A percentile compares a stretch with the other conserved stretches of the same genome.
phyloP scores from a whole-genome alignment of 306 rosid species.

The Herpetospermum pedunculosum region DNA sequence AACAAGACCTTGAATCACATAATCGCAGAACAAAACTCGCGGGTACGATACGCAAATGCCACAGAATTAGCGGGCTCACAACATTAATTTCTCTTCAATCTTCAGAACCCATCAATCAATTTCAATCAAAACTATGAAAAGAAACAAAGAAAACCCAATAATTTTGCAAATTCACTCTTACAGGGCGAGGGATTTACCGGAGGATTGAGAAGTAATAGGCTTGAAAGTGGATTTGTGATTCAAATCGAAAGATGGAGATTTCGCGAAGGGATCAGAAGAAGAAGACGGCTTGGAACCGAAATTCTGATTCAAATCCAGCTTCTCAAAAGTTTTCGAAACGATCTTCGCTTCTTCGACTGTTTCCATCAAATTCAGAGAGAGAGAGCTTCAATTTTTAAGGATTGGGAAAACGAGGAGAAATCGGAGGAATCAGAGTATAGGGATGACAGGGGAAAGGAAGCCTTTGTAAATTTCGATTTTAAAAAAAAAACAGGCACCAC shows the following conservation, averaged over 20 bases:
- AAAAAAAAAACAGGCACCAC: too few species aligned
- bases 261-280: conserved; percentile 28
- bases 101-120: background rate
- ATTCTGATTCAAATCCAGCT: conserved; percentile 40
- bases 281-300: conserved; percentile 27
- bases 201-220: background rate
- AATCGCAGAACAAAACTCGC: background rate
- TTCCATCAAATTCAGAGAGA: conserved; percentile 37
- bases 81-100: background rate
- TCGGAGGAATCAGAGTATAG: background rate
- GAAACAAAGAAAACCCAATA: background rate
- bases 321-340: conserved; percentile 28
- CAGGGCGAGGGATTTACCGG: background rate
- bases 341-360: conserved; percentile 25
- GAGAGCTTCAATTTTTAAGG: background rate
- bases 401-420: background rate
- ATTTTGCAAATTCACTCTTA: background rate
- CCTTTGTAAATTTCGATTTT: background rate
- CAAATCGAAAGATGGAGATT: conserved; percentile 4
- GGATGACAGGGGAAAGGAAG: background rate
- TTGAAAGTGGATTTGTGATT: background rate
- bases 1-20: background rate
- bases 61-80: background rate
- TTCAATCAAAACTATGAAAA: background rate
- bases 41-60: background rate